Conservation (phyloP, 345 rosid species). For the Brassica carinata region DNA sequence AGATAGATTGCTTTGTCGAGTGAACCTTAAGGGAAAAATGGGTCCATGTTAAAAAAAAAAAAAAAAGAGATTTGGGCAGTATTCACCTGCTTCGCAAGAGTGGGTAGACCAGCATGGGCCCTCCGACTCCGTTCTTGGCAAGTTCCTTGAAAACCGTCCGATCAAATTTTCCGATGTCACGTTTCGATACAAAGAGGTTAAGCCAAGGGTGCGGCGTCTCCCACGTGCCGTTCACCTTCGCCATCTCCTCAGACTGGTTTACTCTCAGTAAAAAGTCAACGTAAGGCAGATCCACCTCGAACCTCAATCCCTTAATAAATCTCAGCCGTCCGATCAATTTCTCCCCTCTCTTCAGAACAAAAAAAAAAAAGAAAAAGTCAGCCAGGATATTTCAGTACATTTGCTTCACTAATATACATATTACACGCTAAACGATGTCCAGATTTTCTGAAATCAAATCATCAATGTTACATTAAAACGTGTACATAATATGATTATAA, state of each 20-base stretch:
- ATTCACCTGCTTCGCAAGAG: slow-evolving; percentile 79
- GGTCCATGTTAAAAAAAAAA: neutral
- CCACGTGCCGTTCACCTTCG: slow-evolving; percentile 71
- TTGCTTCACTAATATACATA: neutral
- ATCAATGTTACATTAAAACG: slow-evolving; percentile 24
- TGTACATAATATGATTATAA: slow-evolving; percentile 15
- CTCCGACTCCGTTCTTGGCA: slow-evolving; percentile 74
- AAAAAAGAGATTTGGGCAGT: neutral
- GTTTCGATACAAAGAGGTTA: slow-evolving; percentile 72
- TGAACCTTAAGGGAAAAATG: neutral
- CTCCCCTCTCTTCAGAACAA: slow-evolving; percentile 45
- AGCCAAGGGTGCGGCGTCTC: slow-evolving; percentile 96
- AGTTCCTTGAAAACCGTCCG: slow-evolving; percentile 63
- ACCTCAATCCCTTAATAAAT: slow-evolving; percentile 52
- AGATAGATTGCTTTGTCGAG: slow-evolving; percentile 9
- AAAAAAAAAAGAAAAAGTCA: neutral
- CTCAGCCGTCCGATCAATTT: slow-evolving; percentile 59
- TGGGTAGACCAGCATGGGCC: slow-evolving; percentile 93
- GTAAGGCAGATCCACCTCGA: slow-evolving; percentile 63
- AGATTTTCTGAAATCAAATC: slow-evolving; percentile 46
- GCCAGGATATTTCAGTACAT: slow-evolving; percentile 38
- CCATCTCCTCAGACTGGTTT: slow-evolving; percentile 57
- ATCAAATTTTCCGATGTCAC: slow-evolving; percentile 62
- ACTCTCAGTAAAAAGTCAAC: slow-evolving; percentile 77
- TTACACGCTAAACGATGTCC: slow-evolving; percentile 44